Conservation (phyloP, 1,139 yeast species). For the Pichia sp. region DNA sequence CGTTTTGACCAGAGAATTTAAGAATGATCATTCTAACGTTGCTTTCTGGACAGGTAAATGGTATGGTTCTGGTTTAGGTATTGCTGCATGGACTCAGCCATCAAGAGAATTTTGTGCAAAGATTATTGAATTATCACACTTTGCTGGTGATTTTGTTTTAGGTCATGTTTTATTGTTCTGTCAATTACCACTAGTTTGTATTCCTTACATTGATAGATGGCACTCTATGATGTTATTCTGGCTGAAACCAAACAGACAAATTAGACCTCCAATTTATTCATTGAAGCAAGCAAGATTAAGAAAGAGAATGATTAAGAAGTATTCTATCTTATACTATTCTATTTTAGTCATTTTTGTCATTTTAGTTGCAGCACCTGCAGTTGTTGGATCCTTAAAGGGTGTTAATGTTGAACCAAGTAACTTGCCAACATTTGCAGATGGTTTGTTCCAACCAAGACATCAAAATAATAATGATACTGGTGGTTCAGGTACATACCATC, state of each 20-base stretch:
- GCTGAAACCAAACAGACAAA: slow-evolving; percentile 46
- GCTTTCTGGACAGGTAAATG: slow-evolving; percentile 72
- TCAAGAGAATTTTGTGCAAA: slow-evolving; percentile 47
- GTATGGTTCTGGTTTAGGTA: slow-evolving; percentile 46
- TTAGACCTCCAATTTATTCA: slow-evolving; percentile 34
- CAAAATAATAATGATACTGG: slow-evolving; percentile 81
- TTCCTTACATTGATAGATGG: slow-evolving; percentile 50
- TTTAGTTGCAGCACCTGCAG: slow-evolving; percentile 90
- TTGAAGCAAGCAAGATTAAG: slow-evolving; percentile 95
- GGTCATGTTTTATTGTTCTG: slow-evolving; percentile 44
- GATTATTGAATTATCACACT: slow-evolving; percentile 44
- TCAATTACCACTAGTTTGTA: slow-evolving; percentile 44
- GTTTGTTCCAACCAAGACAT: slow-evolving; percentile 86
- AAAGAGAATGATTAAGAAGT: slow-evolving; percentile 97
- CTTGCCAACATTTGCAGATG: slow-evolving; percentile 45
- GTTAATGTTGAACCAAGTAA: slow-evolving; percentile 28
- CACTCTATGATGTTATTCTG: slow-evolving; percentile 54
- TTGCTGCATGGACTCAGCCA: slow-evolving; percentile 44
- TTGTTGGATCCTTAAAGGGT: slow-evolving; percentile 35
- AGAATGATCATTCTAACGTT: slow-evolving; percentile 40
- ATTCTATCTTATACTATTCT: slow-evolving; percentile 72
- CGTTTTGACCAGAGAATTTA: slow-evolving; percentile 41
- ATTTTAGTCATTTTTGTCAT: slow-evolving; percentile 64
- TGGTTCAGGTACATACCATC: slow-evolving; percentile 42
- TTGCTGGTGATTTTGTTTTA: slow-evolving; percentile 42